Conservation (phyloP, 345 rosid species). For the Lenwebbia sp. region DNA sequence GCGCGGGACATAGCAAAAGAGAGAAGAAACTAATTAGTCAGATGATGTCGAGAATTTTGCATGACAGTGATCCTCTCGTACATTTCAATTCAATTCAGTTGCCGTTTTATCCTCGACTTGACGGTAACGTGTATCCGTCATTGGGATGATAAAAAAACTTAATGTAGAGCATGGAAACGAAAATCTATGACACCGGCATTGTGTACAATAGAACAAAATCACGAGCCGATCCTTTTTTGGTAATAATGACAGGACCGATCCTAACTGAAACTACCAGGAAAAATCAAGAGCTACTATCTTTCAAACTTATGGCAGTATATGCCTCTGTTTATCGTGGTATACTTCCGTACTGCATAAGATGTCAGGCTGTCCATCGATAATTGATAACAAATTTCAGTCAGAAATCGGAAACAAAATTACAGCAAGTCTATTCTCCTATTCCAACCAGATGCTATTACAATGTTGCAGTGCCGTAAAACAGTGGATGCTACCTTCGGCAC, state of each 20-base stretch:
- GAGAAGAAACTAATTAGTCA: background rate
- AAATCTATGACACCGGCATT: background rate
- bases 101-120: background rate
- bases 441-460: background rate
- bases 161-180: background rate
- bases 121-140: background rate
- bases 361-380: background rate
- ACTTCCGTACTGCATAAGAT: background rate
- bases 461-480: background rate
- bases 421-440: background rate
- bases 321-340: background rate
- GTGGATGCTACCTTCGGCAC: background rate
- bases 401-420: background rate
- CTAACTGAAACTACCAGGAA: background rate
- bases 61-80: background rate
- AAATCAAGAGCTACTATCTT: background rate
- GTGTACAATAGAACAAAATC: background rate
- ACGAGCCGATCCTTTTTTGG: background rate
- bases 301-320: background rate
- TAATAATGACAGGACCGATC: background rate
- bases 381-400: background rate
- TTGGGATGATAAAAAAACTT: background rate
- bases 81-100: background rate
- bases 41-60: background rate
- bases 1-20: constrained; percentile 4